Base-by-base conservation (phyloP, 2,329 filamentous ascomycete genomes). In the Colletotrichum zoysiae region DNA sequence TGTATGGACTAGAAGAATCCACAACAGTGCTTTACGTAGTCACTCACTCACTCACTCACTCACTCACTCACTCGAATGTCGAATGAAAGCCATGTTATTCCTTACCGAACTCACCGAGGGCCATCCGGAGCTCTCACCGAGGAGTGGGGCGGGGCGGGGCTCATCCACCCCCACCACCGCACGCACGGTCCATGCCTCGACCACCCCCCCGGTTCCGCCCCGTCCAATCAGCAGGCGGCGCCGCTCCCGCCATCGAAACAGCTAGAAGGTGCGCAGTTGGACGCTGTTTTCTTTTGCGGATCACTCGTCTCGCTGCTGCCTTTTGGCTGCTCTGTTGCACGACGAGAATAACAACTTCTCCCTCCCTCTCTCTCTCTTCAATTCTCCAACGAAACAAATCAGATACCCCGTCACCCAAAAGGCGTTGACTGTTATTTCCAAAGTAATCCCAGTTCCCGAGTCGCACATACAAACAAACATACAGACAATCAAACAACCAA, bases 161-260 rank as follows among this genome's bases (percentile, higher is more conserved):
- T n/a, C n/a, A n/a, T n/a, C n/a, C n/a, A n/a, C n/a, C 72, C 70
- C 72, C 72, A 55, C 73, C 66, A 67, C 70, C 26, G 70, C 57
- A 73, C 26, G 70, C 57, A 73, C 53, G 53, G 65, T 59, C 73
- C 67, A 55, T 75, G 65, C 73, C 74, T 73, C 74, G 76, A 58
- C 69, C 74, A 5, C 8, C 8, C 8, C 44, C 74, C 74, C 74
- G 74, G 76, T 65, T 67, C 74, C 66, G 73, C 74, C 74, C 48
- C 56, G 74, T 70, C 81, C 81, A 82, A 82, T 83, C 71, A 74
- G 61, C 46, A 30, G 53, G 68, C 46, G 70, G 74, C 63, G 72
- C 73, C 46, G 65, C 60, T 76, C 73, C 74, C 74, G 64, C 77
- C 79, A 81, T 84, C 82, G 82, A 84, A 84, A 77, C 78, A 83